Evolutionary conservation across 768 basidiomycete species (phyloP), one percentile per base, ranked within the genome.

Genomic region (Coprinellus micaceus): DNA sequence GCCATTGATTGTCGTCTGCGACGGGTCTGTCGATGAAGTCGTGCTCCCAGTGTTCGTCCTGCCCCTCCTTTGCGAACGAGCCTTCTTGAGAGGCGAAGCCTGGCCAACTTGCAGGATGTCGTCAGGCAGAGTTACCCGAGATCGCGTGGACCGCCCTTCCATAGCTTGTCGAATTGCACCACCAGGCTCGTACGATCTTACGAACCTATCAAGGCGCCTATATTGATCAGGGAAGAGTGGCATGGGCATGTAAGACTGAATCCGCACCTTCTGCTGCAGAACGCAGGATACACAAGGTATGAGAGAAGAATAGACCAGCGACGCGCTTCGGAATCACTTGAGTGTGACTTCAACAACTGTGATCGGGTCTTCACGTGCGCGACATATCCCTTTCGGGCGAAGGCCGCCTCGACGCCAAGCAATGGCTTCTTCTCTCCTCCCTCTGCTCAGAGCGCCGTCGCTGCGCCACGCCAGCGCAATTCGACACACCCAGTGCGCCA

Each of bases 81-180:
- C 82, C 63, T 74, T 71, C 65, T 84, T 83, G 69, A 83, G 70
- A 1, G 82, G 82, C 21, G 82, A 83, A 26, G 71, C 67, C 30
- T 74, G 72, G 28, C 80, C 69, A 46, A 82, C 63, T 40, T 69
- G 71, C 22, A 82, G 67, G n/a, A 80, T 68, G 22, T 71, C 65
- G 66, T 83, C 75, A 25, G 79, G 71, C 25, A 81, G 66, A 26
- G 72, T 70, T 59, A 79, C 69, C 63, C 82, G 82, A 45, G 82
- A 85, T 63, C 83, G 75, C 17, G 81, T 83, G 40, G 56, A 52
- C 43, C 56, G 50, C 7, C 56, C 50, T 29, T 47, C 56, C 56
- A 57, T 57, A 25, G 25, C 56, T 45, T 52, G 56, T 49, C 56
- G 26, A 52, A 25, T 24, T 19, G 13, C 28, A 21, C 7, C 28